These are phyloP conservation scores for Vitis vinifera DNA, from an alignment of 164 flowering plant species.

Conservation along the genomic window DNA sequence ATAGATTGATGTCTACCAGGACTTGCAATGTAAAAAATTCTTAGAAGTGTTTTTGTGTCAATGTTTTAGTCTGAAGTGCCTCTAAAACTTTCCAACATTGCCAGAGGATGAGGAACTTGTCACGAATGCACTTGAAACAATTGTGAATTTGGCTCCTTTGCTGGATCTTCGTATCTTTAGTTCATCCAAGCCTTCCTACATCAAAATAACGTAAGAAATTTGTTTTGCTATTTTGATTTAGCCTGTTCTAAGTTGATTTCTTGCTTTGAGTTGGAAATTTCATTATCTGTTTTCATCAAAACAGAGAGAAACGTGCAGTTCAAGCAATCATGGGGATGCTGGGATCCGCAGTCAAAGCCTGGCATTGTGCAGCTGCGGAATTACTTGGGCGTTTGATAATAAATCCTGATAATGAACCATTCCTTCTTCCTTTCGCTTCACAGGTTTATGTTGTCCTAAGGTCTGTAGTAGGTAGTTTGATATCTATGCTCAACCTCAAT, in stretches of 20 bases:
- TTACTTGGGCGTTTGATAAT: slow-evolving; percentile 86
- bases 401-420: slow-evolving; percentile 95
- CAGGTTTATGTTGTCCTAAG: slow-evolving; percentile 48
- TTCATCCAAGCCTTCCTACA: slow-evolving; percentile 85
- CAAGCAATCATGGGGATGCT: slow-evolving; percentile 89
- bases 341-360: slow-evolving; percentile 74
- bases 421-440: slow-evolving; percentile 78
- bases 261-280: slow-evolving; percentile 5
- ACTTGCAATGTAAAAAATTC: neutral
- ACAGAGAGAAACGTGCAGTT: slow-evolving; percentile 90
- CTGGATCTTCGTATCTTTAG: slow-evolving; percentile 93
- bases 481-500: neutral
- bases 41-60: neutral
- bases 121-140: slow-evolving; percentile 90
- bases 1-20: neutral
- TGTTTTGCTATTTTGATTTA: slow-evolving; percentile 7
- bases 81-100: slow-evolving; percentile 14
- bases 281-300: slow-evolving; percentile 9
- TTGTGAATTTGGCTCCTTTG: slow-evolving; percentile 86
- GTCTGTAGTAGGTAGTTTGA: neutral
- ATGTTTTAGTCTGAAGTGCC: neutral
- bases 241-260: neutral
- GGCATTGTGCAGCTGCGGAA: slow-evolving; percentile 99
- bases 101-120: slow-evolving; percentile 99
- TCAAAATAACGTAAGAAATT: slow-evolving; percentile 77